Percentiles rank a stretch among this genome's conserved stretches.
Conservation (phyloP, 1,284 basidiomycete genomes). For the Prillingera fragicola region DNA sequence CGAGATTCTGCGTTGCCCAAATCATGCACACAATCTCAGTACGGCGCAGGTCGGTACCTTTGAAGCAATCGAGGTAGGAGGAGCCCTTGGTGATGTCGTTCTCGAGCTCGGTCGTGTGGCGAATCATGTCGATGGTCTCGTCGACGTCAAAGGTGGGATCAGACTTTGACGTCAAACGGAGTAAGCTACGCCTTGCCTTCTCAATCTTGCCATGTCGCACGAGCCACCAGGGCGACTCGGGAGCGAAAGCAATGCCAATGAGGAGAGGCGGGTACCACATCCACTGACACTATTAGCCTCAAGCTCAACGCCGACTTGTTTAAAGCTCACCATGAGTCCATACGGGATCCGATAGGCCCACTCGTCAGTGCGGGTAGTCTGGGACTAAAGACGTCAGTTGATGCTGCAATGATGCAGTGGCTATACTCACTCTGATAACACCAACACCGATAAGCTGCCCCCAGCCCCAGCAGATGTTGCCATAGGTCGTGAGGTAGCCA, state of each 20-base stretch:
- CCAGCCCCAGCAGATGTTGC: conserved; percentile 46
- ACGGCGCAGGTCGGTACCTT: conserved; percentile 44
- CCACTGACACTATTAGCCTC: no score
- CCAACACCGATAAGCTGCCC: conserved; percentile 39
- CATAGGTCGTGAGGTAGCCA: conserved; percentile 42
- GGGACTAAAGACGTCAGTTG: no score
- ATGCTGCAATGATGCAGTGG: conserved; percentile 2
- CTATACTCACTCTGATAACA: conserved; percentile 27
- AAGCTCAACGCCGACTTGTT: conserved; percentile 3
- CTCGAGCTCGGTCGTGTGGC: conserved; percentile 12
- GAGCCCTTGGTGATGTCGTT: conserved; percentile 25
- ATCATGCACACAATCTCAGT: conserved; percentile 45
- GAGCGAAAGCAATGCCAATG: conserved; percentile 28
- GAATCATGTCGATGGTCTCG: conserved; percentile 34
- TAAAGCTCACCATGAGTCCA: conserved; percentile 30
- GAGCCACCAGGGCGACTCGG: conserved; percentile 16
- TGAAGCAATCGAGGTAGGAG: conserved; percentile 47
- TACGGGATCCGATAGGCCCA: conserved; percentile 38
- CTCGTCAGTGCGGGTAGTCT: conserved; percentile 29
- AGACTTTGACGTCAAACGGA: conserved; percentile 37
- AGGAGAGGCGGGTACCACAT: conserved; percentile 30
- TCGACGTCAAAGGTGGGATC: conserved; percentile 31
- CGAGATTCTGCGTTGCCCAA: conserved; percentile 18
- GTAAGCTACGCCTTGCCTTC: conserved; percentile 48
- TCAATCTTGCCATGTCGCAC: conserved; percentile 31